phyloP scores from a whole-genome alignment of 2,329 filamentous ascomycete species.

The Coniochaeta sp. region DNA sequence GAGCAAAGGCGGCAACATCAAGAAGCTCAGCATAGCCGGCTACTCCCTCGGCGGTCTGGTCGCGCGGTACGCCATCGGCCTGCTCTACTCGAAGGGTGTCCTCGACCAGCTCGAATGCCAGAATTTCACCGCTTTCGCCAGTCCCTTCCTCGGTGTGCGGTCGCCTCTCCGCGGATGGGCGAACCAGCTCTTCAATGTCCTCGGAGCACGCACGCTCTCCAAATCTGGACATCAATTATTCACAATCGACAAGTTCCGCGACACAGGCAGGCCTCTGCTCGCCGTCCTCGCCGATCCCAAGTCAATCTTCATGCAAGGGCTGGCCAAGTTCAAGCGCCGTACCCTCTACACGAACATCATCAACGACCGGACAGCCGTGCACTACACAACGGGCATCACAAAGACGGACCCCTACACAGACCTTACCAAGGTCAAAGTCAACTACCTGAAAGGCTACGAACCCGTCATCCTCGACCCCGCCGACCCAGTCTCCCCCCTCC shows the following conservation, averaged over 20 bases:
- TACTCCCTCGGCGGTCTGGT: conserved; percentile 88
- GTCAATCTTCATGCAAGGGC: conserved; percentile 76
- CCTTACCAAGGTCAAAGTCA: conserved; percentile 58
- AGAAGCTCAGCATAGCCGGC: conserved; percentile 77
- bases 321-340: conserved; percentile 68
- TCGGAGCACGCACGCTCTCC: conserved; percentile 75
- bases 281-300: conserved; percentile 73
- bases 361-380: conserved; percentile 76
- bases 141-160: conserved; percentile 72
- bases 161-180: conserved; percentile 59
- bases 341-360: conserved; percentile 79
- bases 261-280: conserved; percentile 73
- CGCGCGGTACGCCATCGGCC: conserved; percentile 75
- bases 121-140: conserved; percentile 92
- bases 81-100: conserved; percentile 73
- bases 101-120: conserved; percentile 71
- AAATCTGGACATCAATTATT: conserved; percentile 84
- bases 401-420: conserved; percentile 71
- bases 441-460: conserved; percentile 67
- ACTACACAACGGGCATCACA: conserved; percentile 75
- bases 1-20: conserved; percentile 60
- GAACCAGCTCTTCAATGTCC: conserved; percentile 69
- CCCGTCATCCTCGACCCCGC: conserved; percentile 66
- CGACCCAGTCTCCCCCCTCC: conserved; percentile 38
- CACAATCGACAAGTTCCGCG: conserved; percentile 75